A percentile compares a stretch with the other conserved stretches of the same genome.
phyloP scores from a whole-genome alignment of 2,329 filamentous ascomycete species.

The Microdochium bolleyi region DNA sequence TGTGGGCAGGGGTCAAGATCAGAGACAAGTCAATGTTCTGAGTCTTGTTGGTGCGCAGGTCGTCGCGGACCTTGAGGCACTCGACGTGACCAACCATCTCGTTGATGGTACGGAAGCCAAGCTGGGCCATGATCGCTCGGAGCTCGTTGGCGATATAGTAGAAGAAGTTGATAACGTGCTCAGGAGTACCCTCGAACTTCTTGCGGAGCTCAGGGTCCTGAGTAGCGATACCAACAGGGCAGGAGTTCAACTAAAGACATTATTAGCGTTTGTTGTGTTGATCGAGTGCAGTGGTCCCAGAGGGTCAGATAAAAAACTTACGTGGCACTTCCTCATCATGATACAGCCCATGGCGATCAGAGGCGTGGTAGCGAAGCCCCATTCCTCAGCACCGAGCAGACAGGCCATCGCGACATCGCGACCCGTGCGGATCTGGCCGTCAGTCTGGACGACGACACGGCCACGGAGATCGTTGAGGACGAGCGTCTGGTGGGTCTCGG shows the following conservation, averaged over 20 bases:
- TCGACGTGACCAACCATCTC: slow-evolving; percentile 96
- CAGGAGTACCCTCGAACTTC: slow-evolving; percentile 88
- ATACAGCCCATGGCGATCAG: slow-evolving; percentile 96
- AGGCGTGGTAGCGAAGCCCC: slow-evolving; percentile 91
- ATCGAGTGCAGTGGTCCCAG: neutral
- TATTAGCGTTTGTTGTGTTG: slow-evolving; percentile 3
- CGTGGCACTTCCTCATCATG: slow-evolving; percentile 77
- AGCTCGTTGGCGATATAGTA: slow-evolving; percentile 97
- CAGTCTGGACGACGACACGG: slow-evolving; percentile 91
- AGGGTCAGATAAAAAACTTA: neutral
- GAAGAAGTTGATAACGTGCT: slow-evolving; percentile 98
- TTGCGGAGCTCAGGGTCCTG: slow-evolving; percentile 90
- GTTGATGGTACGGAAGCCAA: slow-evolving; percentile 91
- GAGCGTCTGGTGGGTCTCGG: slow-evolving; percentile 93
- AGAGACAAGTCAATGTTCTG: slow-evolving; percentile 88
- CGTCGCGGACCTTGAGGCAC: slow-evolving; percentile 76
- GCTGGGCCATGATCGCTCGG: slow-evolving; percentile 91
- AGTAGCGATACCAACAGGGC: slow-evolving; percentile 90
- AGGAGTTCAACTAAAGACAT: slow-evolving; percentile 51
- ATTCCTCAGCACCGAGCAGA: slow-evolving; percentile 94
- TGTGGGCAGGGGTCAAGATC: slow-evolving; percentile 92
- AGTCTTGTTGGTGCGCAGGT: slow-evolving; percentile 81
- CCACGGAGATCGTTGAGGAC: slow-evolving; percentile 94
- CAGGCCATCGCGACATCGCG: slow-evolving; percentile 92
- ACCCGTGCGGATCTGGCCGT: slow-evolving; percentile 87